Percentiles rank a stretch among this genome's conserved stretches.
Conservation (phyloP, 1,284 basidiomycete genomes). For the Pterula multifida region DNA sequence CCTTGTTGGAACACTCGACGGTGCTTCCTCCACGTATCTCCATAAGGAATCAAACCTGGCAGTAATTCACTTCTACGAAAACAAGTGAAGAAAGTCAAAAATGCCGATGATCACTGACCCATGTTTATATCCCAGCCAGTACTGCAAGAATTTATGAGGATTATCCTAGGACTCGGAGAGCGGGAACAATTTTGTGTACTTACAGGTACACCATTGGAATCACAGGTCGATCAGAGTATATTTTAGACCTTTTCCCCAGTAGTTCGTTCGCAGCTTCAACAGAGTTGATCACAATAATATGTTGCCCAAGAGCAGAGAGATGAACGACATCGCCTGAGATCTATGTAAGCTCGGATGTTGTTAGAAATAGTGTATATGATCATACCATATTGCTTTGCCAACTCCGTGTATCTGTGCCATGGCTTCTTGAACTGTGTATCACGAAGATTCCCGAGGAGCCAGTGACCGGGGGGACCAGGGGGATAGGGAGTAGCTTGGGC, state of each 20-base stretch:
- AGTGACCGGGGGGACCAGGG: neutral
- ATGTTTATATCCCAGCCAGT: conserved; percentile 22
- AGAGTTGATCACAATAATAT: conserved; percentile 21
- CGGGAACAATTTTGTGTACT: neutral
- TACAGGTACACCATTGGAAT: conserved; percentile 15
- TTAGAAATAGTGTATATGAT: neutral
- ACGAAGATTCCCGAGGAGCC: neutral
- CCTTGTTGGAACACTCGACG: conserved; percentile 10
- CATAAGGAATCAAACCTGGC: neutral
- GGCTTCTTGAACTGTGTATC: neutral
- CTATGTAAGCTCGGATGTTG: neutral
- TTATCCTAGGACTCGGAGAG: neutral
- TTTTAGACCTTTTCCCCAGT: conserved; percentile 19
- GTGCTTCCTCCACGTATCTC: neutral
- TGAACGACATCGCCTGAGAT: conserved; percentile 19
- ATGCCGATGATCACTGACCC: conserved; percentile 11
- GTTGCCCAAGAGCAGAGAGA: conserved; percentile 15
- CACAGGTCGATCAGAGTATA: conserved; percentile 20
- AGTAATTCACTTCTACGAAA: neutral
- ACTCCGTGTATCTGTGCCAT: neutral
- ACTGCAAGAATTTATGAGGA: conserved; percentile 9
- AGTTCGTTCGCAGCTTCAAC: conserved; percentile 19
- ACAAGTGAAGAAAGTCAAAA: conserved; percentile 9
- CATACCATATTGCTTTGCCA: neutral
- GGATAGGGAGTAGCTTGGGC: neutral